Conservation (phyloP, 2,329 filamentous ascomycete genomes). For the Cercospora zeina region DNA sequence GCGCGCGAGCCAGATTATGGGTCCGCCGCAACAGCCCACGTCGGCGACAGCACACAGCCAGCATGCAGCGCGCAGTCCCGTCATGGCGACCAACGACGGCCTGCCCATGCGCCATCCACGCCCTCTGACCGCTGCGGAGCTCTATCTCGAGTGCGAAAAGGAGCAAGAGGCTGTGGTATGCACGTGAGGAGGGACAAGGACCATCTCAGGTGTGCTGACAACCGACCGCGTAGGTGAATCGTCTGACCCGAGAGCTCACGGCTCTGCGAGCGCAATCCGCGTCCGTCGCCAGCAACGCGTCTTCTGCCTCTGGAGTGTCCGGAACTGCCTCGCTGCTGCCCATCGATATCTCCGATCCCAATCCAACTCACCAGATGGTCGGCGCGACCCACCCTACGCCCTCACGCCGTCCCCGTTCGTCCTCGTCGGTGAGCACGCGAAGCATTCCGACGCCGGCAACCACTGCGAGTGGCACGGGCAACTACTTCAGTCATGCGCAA, state of each 20-base stretch:
- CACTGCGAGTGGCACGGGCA: conserved; percentile 24
- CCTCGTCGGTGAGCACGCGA: conserved; percentile 35
- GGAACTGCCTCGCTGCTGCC: conserved; percentile 47
- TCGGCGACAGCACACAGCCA: conserved; percentile 21
- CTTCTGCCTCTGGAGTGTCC: conserved; percentile 55
- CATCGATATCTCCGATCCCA: conserved; percentile 50
- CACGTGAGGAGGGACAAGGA: conserved; percentile 3
- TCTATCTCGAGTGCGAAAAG: conserved; percentile 87
- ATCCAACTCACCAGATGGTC: conserved; percentile 48
- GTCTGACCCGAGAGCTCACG: conserved; percentile 83
- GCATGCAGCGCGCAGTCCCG: conserved; percentile 27
- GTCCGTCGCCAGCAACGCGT: conserved; percentile 60
- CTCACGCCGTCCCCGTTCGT: conserved; percentile 53
- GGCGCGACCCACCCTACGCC: conserved; percentile 56
- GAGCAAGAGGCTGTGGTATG: conserved; percentile 90
- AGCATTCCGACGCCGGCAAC: conserved; percentile 35
- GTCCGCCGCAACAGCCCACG: conserved; percentile 33
- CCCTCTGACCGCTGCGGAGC: conserved; percentile 81
- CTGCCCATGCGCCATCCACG: conserved; percentile 78
- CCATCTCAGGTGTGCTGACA: conserved; percentile 2
- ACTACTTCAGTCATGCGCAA: conserved; percentile 29
- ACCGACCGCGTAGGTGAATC: conserved; percentile 68
- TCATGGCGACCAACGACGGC: conserved; percentile 30
- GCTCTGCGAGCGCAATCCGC: conserved; percentile 70
- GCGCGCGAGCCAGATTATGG: conserved; percentile 30